Evolutionary conservation across 768 basidiomycete species (phyloP), one percentile per base, ranked within the genome.

Genomic region (Cystobasidium tubakii): DNA sequence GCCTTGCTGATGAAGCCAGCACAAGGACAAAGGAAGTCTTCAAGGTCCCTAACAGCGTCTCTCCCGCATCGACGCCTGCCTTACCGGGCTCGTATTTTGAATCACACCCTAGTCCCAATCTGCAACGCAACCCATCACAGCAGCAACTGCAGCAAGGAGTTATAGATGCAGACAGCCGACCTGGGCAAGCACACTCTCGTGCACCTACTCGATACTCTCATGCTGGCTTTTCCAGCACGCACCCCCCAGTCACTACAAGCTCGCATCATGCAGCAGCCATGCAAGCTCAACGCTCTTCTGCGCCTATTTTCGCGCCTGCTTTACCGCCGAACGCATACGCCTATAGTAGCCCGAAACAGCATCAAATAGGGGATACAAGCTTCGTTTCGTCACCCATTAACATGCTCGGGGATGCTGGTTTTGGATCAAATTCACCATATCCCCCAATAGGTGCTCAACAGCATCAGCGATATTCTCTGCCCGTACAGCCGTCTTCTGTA

Each of bases 401-500:
- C 21, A 50, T 50, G 46, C n/a, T 43, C 10, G 19, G 44, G 33
- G 69, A 60, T 31, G 25, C 54, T 6, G 69, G 69, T 2, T 71
- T 71, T 36, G 69, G 69, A 6, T 31, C 69, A 29, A 71, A 54
- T 44, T 71, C 69, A 36, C 69, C 69, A 6, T 71, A 71, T 39
- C 69, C 69, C 6, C 69, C 69, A 2, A 71, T 71, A 1, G 66
- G 43, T 15, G 4, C 27, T 6, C 39, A 53, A 55, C 55, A 55
- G 69, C 53, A 55, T 54, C 53, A 55, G 19, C 69, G 69, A 36
- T 71, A 57, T 25, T 55, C 50, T 23, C 33, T 71, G 4, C 69
- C 69, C 17, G 21, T 46, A 23, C 63, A 39, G 21, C 33, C 43
- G 57, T 36, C 63, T 36, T 65, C 36, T 42, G 27, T 27, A 1